Evolutionary conservation across 164 flowering plant species (phyloP).

Genomic region (Saururus chinensis): DNA sequence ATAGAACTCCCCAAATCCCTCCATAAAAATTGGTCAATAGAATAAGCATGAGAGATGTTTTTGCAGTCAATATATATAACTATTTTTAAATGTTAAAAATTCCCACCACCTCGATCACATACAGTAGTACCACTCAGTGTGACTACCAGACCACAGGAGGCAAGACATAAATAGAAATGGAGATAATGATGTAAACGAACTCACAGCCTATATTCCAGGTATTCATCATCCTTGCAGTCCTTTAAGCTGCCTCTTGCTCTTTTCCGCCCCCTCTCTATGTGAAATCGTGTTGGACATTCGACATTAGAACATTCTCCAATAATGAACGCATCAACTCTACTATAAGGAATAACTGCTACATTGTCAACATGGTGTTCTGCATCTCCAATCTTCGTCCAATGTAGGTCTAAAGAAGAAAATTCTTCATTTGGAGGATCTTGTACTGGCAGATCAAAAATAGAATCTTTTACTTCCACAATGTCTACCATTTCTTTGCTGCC

Average conservation of each 20-base stretch:
- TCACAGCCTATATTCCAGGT: constrained; percentile 76
- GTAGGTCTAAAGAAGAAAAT: constrained; percentile 72
- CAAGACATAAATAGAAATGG: not conserved
- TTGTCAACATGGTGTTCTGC: constrained; percentile 58
- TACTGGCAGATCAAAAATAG: constrained; percentile 37
- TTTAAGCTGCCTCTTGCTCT: constrained; percentile 58
- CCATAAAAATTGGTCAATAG: no score
- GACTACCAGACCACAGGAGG: not conserved
- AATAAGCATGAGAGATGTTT: no score
- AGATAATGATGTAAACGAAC: constrained; percentile 9
- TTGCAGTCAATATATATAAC: no score
- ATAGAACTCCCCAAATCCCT: no score
- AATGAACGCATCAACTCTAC: constrained; percentile 71
- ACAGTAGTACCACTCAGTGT: not conserved
- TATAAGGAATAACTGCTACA: constrained; percentile 83
- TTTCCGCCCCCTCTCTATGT: constrained; percentile 88
- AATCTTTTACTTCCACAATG: not conserved
- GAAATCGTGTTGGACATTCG: constrained; percentile 81
- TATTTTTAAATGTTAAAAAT: no score
- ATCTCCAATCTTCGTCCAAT: constrained; percentile 67
- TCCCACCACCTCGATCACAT: no score
- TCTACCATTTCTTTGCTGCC: not conserved
- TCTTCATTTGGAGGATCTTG: constrained; percentile 79
- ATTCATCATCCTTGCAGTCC: constrained; percentile 74
- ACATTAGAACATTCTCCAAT: constrained; percentile 77